Conservation (phyloP, 2,329 filamentous ascomycete genomes). For the Curvularia verruculosa region DNA sequence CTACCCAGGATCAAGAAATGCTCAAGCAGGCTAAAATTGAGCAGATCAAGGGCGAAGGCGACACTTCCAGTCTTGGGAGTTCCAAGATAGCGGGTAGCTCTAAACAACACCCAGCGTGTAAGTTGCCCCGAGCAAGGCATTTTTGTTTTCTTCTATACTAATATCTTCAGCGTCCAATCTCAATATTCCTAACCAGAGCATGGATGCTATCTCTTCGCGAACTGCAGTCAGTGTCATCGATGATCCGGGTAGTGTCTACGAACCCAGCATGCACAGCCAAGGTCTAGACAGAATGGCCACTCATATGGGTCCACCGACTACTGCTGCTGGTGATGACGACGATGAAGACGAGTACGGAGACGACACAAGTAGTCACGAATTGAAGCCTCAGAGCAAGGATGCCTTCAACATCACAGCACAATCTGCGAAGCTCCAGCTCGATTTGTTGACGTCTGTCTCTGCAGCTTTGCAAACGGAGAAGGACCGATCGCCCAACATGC, state of each 20-base stretch:
- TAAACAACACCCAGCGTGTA: constrained; percentile 41
- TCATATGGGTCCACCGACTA: constrained; percentile 55
- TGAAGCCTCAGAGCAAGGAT: constrained; percentile 78
- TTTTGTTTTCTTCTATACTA: background rate
- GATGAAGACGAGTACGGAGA: constrained; percentile 78
- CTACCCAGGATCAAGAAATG: constrained; percentile 74
- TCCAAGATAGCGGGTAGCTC: constrained; percentile 35
- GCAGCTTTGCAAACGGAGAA: constrained; percentile 78
- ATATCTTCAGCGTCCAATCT: constrained; percentile 50
- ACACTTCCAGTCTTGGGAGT: constrained; percentile 48
- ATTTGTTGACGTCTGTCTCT: constrained; percentile 85
- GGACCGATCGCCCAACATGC: constrained; percentile 69
- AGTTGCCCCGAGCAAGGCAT: constrained; percentile 1
- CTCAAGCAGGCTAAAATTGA: constrained; percentile 79
- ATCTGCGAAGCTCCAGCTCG: constrained; percentile 89
- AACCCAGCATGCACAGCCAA: constrained; percentile 62
- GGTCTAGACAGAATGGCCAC: constrained; percentile 58
- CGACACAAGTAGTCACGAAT: constrained; percentile 77
- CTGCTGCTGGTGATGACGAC: constrained; percentile 64
- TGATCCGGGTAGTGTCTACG: constrained; percentile 64
- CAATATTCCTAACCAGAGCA: constrained; percentile 56
- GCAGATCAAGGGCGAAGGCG: constrained; percentile 58
- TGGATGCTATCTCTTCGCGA: constrained; percentile 38
- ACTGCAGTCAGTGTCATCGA: constrained; percentile 58
- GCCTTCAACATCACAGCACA: constrained; percentile 97